Evolutionary conservation across 2,329 filamentous ascomycete species (phyloP).

Genomic region (Xylaria sp.): DNA sequence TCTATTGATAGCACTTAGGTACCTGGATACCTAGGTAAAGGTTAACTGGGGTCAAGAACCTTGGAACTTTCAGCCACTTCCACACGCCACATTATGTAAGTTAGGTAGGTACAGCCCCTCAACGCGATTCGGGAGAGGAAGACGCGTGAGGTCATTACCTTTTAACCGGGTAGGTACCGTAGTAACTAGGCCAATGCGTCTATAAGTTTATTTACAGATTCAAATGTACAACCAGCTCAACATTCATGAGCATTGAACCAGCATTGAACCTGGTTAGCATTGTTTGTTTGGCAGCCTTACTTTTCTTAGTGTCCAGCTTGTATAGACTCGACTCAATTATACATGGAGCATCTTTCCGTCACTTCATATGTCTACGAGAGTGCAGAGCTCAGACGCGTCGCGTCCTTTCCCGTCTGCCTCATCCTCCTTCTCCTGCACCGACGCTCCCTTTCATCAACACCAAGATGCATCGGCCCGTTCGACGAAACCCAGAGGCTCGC

Average conservation of each 20-base stretch:
- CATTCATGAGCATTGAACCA: neutral
- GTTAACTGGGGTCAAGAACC: no score
- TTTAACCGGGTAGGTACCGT: no score
- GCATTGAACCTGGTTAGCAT: neutral
- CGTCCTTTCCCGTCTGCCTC: conserved; percentile 54
- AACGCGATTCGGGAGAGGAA: no score
- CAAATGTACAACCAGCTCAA: no score
- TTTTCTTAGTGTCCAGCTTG: conserved; percentile 18
- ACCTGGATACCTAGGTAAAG: no score
- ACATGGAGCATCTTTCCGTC: conserved; percentile 45
- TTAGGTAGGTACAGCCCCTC: no score
- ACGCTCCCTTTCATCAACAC: conserved; percentile 52
- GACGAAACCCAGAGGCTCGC: conserved; percentile 52
- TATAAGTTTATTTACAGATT: no score
- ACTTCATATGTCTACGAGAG: conserved; percentile 47
- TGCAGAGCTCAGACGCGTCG: conserved; percentile 58
- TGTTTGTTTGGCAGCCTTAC: conserved; percentile 2
- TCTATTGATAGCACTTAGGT: no score
- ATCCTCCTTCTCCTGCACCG: conserved; percentile 50
- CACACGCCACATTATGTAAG: no score
- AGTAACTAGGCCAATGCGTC: no score
- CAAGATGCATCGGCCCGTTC: conserved; percentile 46
- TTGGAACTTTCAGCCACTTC: no score
- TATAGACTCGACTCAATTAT: conserved; percentile 33
- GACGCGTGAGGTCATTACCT: no score